Evolutionary conservation across 768 basidiomycete genomes (phyloP).

Genomic region (Phaeotremella skinneri): DNA sequence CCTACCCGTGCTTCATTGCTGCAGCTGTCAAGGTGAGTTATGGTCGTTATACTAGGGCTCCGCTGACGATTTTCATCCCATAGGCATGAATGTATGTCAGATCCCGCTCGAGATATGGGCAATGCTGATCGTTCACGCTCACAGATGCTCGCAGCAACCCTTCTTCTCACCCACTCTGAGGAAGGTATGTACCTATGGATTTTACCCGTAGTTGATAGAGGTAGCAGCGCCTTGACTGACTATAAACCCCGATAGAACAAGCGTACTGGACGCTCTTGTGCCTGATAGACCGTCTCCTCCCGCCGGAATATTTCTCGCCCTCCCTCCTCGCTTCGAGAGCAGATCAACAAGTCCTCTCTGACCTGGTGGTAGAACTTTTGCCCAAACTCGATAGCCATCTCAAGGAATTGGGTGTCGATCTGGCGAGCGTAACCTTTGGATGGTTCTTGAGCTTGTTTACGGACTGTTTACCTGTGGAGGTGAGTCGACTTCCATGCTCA

Average conservation of each 20-base stretch:
- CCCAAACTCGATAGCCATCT: slow-evolving; percentile 77
- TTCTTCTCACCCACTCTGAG: slow-evolving; percentile 85
- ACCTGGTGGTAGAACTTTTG: slow-evolving; percentile 73
- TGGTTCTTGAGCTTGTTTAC: slow-evolving; percentile 98
- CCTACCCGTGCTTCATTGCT: no score
- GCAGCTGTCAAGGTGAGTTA: slow-evolving; percentile 24
- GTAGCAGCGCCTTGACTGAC: slow-evolving; percentile 4
- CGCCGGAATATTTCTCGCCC: slow-evolving; percentile 90
- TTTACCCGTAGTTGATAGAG: no score
- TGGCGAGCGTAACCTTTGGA: slow-evolving; percentile 93
- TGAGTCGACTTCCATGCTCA: slow-evolving; percentile 44
- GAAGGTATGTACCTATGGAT: slow-evolving; percentile 55
- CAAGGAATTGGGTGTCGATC: slow-evolving; percentile 75
- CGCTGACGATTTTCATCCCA: background rate
- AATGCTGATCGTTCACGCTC: background rate
- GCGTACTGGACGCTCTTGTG: slow-evolving; percentile 93
- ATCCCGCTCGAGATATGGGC: background rate
- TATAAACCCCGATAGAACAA: slow-evolving; percentile 62
- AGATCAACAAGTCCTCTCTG: slow-evolving; percentile 84
- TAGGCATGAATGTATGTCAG: slow-evolving; percentile 38
- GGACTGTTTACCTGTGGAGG: slow-evolving; percentile 92
- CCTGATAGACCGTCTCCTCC: slow-evolving; percentile 83
- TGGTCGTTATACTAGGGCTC: background rate
- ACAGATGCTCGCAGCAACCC: slow-evolving; percentile 88
- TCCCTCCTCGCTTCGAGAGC: slow-evolving; percentile 87